phyloP scores from a whole-genome alignment of 1,284 basidiomycete genomes.

The Peniophora sp. region DNA sequence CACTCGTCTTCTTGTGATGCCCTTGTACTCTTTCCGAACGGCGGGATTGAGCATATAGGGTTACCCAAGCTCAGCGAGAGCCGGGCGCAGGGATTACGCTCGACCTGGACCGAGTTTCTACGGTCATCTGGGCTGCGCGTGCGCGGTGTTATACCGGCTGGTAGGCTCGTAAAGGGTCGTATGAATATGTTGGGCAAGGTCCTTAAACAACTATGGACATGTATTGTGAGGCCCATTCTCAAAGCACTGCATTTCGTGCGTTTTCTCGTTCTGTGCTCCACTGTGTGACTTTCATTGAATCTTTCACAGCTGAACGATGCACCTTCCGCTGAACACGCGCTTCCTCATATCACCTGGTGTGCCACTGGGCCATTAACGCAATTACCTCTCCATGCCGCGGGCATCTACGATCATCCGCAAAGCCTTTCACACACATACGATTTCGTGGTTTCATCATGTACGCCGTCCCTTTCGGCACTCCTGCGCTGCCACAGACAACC shows the following conservation, averaged over 20 bases:
- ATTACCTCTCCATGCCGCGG: not conserved
- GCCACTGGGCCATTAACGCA: not conserved
- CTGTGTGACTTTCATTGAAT: not conserved
- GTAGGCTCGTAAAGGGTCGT: not conserved
- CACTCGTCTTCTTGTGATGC: not conserved
- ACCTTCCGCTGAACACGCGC: not conserved
- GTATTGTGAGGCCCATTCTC: not conserved
- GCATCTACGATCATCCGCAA: not conserved
- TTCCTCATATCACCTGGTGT: slow-evolving; percentile 1
- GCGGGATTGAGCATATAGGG: slow-evolving; percentile 3
- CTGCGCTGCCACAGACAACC: not conserved
- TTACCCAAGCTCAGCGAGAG: slow-evolving; percentile 16
- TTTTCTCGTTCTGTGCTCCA: not conserved
- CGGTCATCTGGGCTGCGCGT: not conserved
- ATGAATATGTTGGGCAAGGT: not conserved
- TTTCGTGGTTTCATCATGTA: slow-evolving; percentile 2
- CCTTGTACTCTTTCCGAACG: not conserved
- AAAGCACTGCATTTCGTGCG: not conserved
- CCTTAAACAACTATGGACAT: not conserved
- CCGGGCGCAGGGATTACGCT: not conserved
- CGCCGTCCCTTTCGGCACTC: not conserved
- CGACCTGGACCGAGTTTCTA: not conserved
- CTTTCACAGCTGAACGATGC: not conserved
- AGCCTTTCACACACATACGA: slow-evolving; percentile 6
- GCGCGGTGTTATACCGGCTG: not conserved